Conservation (phyloP, 495 filamentous ascomycete species). For the Acidomyces sp. region DNA sequence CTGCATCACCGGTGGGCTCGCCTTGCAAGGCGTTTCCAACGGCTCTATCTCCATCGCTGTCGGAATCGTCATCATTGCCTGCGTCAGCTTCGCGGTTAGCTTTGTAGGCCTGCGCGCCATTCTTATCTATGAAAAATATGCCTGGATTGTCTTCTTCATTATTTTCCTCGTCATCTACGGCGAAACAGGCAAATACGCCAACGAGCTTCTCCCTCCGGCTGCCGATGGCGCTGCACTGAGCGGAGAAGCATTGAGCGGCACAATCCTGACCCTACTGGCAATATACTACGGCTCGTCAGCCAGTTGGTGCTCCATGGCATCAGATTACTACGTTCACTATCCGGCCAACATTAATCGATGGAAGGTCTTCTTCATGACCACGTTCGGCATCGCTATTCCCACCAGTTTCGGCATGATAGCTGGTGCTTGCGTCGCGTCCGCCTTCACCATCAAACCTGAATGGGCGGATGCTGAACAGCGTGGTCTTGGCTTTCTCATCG, state of each 20-base stretch:
- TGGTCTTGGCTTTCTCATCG: conserved; percentile 47
- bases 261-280: conserved; percentile 39
- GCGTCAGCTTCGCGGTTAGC: conserved; percentile 33
- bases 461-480: conserved; percentile 33
- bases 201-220: no score
- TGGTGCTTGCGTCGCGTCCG: conserved; percentile 28
- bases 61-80: conserved; percentile 36
- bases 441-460: conserved; percentile 23
- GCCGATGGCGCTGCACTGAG: conserved; percentile 28
- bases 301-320: conserved; percentile 42
- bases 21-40: conserved; percentile 39
- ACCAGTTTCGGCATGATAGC: conserved; percentile 44
- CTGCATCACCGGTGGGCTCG: conserved; percentile 37
- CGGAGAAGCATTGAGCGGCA: conserved; percentile 33
- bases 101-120: conserved; percentile 30
- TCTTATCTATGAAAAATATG: conserved; percentile 32
- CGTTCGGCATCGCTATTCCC: conserved; percentile 38
- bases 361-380: conserved; percentile 41
- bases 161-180: conserved; percentile 48
- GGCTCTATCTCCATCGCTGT: conserved; percentile 33
- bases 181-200: conserved; percentile 36
- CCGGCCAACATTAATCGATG: conserved; percentile 37
- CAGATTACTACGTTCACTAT: conserved; percentile 52
- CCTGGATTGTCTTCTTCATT: conserved; percentile 34
- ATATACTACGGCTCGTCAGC: conserved; percentile 38